Base-by-base conservation (phyloP, 1,284 basidiomycete species). In the Pterula multifida region DNA sequence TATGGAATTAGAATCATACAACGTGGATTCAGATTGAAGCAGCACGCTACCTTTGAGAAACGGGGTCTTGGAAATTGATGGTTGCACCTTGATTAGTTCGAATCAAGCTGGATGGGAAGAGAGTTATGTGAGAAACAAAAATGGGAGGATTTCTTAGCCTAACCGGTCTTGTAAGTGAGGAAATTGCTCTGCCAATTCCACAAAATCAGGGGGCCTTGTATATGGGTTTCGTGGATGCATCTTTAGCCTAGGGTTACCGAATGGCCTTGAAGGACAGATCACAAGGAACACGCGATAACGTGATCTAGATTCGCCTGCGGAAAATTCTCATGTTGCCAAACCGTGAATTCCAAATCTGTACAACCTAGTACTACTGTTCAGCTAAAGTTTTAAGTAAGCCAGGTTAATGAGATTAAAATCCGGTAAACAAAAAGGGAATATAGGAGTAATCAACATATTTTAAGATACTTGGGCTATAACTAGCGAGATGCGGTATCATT, bases 31-130 rank as follows among this genome's bases (percentile, higher is more conserved):
- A 50, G 57, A 56, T 52, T 11, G 32, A 11, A 9, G 32, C 32
- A n/a, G n/a, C n/a, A 15, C 6, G 28, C 6, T 32, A 87, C 87
- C 85, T 75, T 62, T 90, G 79, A 3, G 88, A 79, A 0, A 62
- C 62, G 9, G 76, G 70, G 60, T 87, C 70, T 55, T 81, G 75
- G 60, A 91, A 95, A 61, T 94, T 76, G 49, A 95, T 80, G 0
- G 72, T 72, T 6, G 59, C 58, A 0, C 70, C 71, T 26, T 23
- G 22, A 25, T 56, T 58, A 3, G 63, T 66, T 42, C 55, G 45
- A 9, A 66, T 58, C 26, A 70, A 52, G 53, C 69, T 74, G 32
- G 44, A 26, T 22, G 49, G 12, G 23, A 15, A 50, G 36, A 12
- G 11, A 11, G 11, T 9, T 11, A 45, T 45, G 22, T 17, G 21